phyloP scores from a whole-genome alignment of 2,329 filamentous ascomycete genomes.

The Epichloe elymi region DNA sequence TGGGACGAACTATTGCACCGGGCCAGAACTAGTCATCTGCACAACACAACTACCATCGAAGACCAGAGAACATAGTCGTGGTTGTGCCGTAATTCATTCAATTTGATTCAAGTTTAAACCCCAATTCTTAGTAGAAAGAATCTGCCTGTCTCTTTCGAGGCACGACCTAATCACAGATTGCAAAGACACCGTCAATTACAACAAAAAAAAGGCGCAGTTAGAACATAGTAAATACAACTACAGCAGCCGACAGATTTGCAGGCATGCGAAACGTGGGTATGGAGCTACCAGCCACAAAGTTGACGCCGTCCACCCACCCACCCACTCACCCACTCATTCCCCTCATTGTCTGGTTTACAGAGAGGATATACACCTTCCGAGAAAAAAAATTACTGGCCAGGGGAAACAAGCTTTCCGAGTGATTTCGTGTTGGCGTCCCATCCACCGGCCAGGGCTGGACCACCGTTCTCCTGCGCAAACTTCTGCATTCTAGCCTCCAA shows the following conservation, averaged over 20 bases:
- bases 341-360: too few relatives aligned
- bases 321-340: neutral
- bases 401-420: constrained; percentile 74
- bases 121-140: too few relatives aligned
- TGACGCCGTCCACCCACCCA: neutral
- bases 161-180: neutral
- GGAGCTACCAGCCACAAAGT: neutral
- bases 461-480: constrained; percentile 60
- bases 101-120: neutral
- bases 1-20: too few relatives aligned
- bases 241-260: neutral
- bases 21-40: too few relatives aligned
- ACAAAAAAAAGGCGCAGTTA: neutral
- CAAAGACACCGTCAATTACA: neutral
- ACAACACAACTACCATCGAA: too few relatives aligned
- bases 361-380: constrained; percentile 6
- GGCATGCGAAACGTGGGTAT: neutral
- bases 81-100: too few relatives aligned
- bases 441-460: constrained; percentile 68
- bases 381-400: constrained; percentile 58
- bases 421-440: constrained; percentile 65
- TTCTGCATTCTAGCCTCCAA: constrained; percentile 82
- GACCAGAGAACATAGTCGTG: too few relatives aligned
- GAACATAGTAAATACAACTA: constrained; percentile 5
- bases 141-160: too few relatives aligned